Evolutionary conservation across 192 early-diverging fungal species (phyloP).

Genomic region (Helicostylum pulchrum): DNA sequence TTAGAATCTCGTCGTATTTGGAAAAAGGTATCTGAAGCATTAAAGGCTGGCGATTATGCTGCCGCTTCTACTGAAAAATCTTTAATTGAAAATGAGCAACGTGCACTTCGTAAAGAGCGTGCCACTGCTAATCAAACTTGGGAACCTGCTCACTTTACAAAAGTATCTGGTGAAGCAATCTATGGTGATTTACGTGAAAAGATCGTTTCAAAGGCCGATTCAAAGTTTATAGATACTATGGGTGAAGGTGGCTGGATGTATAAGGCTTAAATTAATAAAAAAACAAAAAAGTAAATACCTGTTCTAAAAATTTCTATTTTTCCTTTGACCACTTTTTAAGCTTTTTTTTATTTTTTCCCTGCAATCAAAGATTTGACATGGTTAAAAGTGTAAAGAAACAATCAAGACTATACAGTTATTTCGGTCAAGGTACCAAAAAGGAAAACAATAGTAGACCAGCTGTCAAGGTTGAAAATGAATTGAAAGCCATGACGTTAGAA

Average conservation of each 20-base stretch:
- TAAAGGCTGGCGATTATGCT: conserved; percentile 63
- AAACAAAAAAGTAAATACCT: not conserved
- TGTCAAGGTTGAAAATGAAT: too few relatives aligned
- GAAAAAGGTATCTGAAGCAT: conserved; percentile 64
- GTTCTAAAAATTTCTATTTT: too few relatives aligned
- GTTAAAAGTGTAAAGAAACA: too few relatives aligned
- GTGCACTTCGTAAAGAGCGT: conserved; percentile 58
- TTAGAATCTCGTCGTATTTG: conserved; percentile 72
- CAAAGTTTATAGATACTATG: conserved; percentile 35
- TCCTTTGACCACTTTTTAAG: not conserved
- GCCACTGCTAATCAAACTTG: conserved; percentile 51
- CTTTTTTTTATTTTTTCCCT: not conserved
- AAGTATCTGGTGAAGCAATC: conserved; percentile 37
- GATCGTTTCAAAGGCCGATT: conserved; percentile 28
- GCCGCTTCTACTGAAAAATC: conserved; percentile 68
- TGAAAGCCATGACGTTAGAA: too few relatives aligned
- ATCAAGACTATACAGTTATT: too few relatives aligned
- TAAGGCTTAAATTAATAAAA: not conserved
- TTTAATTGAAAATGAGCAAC: conserved; percentile 66
- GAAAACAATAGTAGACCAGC: too few relatives aligned
- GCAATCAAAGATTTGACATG: not conserved
- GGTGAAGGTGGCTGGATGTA: conserved; percentile 24
- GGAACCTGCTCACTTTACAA: conserved; percentile 49
- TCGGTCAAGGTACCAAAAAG: too few relatives aligned
- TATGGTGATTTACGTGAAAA: conserved; percentile 32